phyloP scores from a whole-genome alignment of 208 protist species.

The Leptomonas seymouri region DNA sequence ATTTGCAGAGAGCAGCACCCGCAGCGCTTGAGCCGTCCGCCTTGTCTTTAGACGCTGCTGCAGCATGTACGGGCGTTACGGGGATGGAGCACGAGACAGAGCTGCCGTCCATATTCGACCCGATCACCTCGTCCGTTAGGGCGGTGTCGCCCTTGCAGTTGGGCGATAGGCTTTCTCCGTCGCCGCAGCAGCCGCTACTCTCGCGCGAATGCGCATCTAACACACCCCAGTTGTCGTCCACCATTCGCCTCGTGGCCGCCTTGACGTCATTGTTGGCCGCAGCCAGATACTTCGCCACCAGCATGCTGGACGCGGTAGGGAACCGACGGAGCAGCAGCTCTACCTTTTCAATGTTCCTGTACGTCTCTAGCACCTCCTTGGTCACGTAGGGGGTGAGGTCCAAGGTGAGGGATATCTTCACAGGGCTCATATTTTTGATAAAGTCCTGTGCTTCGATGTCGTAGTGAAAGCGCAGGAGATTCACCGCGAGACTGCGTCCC shows the following conservation, averaged over 20 bases:
- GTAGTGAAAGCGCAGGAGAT: conserved; percentile 87
- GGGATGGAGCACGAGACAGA: conserved; percentile 10
- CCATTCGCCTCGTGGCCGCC: conserved; percentile 29
- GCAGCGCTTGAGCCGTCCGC: too few relatives aligned
- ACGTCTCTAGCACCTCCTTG: conserved; percentile 38
- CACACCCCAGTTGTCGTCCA: conserved; percentile 31
- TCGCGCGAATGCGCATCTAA: conserved; percentile 18
- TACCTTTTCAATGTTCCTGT: conserved; percentile 36
- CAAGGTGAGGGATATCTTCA: conserved; percentile 59
- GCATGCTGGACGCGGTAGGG: conserved; percentile 17
- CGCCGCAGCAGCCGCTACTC: conserved; percentile 13
- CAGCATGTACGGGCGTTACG: conserved; percentile 1
- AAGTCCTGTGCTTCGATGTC: conserved; percentile 49
- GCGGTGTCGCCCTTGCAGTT: conserved; percentile 12
- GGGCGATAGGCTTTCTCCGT: background rate
- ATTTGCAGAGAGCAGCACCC: background rate
- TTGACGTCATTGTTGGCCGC: conserved; percentile 30
- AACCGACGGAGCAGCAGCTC: conserved; percentile 50
- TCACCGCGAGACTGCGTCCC: conserved; percentile 71
- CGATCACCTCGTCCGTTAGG: conserved; percentile 15
- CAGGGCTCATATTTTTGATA: conserved; percentile 60
- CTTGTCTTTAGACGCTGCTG: background rate
- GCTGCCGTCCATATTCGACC: conserved; percentile 21
- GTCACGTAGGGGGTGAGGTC: conserved; percentile 67
- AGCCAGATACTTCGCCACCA: conserved; percentile 24